Evolutionary conservation across 2,329 filamentous ascomycete genomes (phyloP), one percentile per base, ranked within the genome.

Genomic region (Dissoconium aciculare): DNA sequence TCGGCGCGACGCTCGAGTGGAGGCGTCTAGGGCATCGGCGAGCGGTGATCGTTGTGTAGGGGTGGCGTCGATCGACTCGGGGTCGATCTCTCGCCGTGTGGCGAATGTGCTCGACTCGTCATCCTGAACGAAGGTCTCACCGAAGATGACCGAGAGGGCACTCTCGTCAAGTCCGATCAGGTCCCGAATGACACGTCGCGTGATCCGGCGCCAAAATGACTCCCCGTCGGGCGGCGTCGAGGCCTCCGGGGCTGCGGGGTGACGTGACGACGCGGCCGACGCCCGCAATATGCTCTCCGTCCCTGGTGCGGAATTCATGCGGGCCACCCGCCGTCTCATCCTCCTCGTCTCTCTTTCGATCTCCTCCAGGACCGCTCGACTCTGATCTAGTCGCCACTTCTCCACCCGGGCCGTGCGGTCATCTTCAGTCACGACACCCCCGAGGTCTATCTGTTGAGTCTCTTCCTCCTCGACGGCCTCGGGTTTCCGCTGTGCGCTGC

Each of bases 351-450:
- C 83, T 38, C 72, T 77, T 54, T 91, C 80, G 28, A 95, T 85
- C 55, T 94, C 83, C 33, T 92, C 80, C 17, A 94, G 55, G 15
- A 98, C 62, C 8, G 82, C 73, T 35, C 72, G 71, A 53, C 84
- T 93, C 53, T 98, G 85, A 49, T 95, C 87, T 49, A 91, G 58
- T 33, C 85, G 71, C 89, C 89, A 98, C 30, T 72, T 70, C 56
- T 95, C 87, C 50, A 98, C 92, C 37, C 87, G 71, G 44, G 76
- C 72, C 50, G 76, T 78, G 50, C 78, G 76, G 43, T 93, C 83
- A 24, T 69, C 62, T 8, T 8, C 19, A 8, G 19, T n/a, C 8
- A 8, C 19, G 19, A 23, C 19, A 8, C n/a, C 8, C n/a, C 19
- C 19, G 8, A 23, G 19, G 40, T 60, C 57, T 5, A 83, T 77